These are phyloP conservation scores for Leucosporidium scottii DNA, from an alignment of 768 basidiomycete species.

Conservation along the genomic window DNA sequence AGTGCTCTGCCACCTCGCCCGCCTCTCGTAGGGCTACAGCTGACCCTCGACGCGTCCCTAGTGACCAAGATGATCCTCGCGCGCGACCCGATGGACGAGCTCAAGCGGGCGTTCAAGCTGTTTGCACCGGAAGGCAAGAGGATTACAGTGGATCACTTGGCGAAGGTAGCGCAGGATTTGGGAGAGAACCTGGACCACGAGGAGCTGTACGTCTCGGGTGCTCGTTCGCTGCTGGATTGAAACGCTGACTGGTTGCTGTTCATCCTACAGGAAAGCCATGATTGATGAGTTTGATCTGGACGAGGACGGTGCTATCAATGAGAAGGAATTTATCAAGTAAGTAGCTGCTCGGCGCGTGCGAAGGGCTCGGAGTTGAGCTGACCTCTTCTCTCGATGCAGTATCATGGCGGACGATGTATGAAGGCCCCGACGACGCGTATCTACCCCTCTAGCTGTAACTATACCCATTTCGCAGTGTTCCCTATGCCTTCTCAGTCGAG, in stretches of 20 bases:
- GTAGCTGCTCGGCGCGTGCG: neutral
- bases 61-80: slow-evolving; percentile 91
- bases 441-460: no score
- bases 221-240: neutral
- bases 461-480: no score
- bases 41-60: slow-evolving; percentile 40
- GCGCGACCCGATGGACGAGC: slow-evolving; percentile 93
- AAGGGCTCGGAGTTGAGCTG: neutral
- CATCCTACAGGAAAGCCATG: slow-evolving; percentile 79
- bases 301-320: slow-evolving; percentile 93
- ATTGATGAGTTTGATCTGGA: slow-evolving; percentile 99
- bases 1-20: no score
- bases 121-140: slow-evolving; percentile 95
- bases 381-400: neutral
- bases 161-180: slow-evolving; percentile 91
- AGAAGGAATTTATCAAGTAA: slow-evolving; percentile 66
- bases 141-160: slow-evolving; percentile 81
- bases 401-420: slow-evolving; percentile 9
- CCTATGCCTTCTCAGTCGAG: no score
- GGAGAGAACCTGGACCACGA: slow-evolving; percentile 92
- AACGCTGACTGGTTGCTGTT: neutral
- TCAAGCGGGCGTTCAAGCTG: slow-evolving; percentile 87
- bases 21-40: no score
- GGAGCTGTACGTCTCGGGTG: slow-evolving; percentile 65
- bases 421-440: neutral